These are phyloP conservation scores for Candida chauliodis DNA, from an alignment of 805 yeast species.

Conservation along the genomic window DNA sequence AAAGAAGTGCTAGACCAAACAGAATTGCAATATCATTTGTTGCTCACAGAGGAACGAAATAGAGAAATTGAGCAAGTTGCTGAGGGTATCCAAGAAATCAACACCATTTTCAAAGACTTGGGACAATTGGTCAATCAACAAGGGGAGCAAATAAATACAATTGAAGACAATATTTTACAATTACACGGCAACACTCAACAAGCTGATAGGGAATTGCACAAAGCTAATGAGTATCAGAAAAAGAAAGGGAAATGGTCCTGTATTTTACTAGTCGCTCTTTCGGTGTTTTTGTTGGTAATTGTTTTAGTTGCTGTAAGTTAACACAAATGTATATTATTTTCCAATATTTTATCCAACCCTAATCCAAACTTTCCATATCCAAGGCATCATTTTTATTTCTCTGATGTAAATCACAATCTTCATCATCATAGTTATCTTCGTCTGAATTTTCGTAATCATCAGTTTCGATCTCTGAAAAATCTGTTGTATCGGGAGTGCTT, in stretches of 20 bases:
- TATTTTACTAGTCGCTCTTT: slow-evolving; percentile 54
- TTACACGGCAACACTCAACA: slow-evolving; percentile 61
- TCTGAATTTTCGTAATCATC: slow-evolving; percentile 10
- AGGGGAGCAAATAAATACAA: slow-evolving; percentile 78
- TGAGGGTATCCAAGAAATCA: slow-evolving; percentile 79
- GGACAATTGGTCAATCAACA: slow-evolving; percentile 78
- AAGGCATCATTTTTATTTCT: background rate
- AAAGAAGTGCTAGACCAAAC: slow-evolving; percentile 43
- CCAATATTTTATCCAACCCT: background rate
- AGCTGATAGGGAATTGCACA: slow-evolving; percentile 66
- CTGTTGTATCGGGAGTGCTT: slow-evolving; percentile 16
- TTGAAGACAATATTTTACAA: slow-evolving; percentile 72
- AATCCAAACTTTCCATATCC: slow-evolving; percentile 8
- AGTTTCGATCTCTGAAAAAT: slow-evolving; percentile 12
- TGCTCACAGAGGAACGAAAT: slow-evolving; percentile 69
- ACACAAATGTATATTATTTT: too few relatives aligned
- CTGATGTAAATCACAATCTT: background rate
- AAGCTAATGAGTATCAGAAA: slow-evolving; percentile 75
- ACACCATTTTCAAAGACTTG: slow-evolving; percentile 78
- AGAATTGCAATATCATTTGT: slow-evolving; percentile 59
- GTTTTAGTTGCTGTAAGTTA: slow-evolving; percentile 52
- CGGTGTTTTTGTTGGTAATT: slow-evolving; percentile 55
- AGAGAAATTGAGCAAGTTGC: slow-evolving; percentile 69
- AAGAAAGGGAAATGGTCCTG: slow-evolving; percentile 72
- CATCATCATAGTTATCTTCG: slow-evolving; percentile 5